phyloP scores from a whole-genome alignment of 352 stramenopile species.

The Phytophthora melonis region DNA sequence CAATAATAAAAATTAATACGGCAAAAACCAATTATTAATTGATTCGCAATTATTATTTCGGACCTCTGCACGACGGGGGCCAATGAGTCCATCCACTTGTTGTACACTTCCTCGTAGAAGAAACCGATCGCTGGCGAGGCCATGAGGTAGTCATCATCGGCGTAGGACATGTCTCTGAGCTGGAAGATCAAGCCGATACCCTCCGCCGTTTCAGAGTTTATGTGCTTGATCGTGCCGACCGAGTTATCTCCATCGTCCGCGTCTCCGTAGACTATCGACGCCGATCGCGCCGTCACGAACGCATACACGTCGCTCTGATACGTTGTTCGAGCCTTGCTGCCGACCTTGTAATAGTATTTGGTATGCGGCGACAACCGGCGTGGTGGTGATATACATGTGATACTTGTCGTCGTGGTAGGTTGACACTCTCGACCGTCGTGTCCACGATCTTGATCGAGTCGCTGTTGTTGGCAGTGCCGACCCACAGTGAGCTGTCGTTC shows the following conservation, averaged over 20 bases:
- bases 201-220: too few relatives aligned
- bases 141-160: too few relatives aligned
- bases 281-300: constrained; percentile 44
- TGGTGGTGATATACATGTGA: constrained; percentile 57
- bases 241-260: constrained; percentile 36
- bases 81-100: too few relatives aligned
- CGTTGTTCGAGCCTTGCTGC: constrained; percentile 23
- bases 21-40: too few relatives aligned
- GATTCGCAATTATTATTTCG: too few relatives aligned
- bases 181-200: too few relatives aligned
- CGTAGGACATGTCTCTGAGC: too few relatives aligned
- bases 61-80: too few relatives aligned
- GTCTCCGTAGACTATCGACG: constrained; percentile 41
- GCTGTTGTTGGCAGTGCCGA: constrained; percentile 15
- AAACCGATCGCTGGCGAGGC: too few relatives aligned
- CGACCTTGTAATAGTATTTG: constrained; percentile 50
- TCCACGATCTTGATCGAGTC: constrained; percentile 8
- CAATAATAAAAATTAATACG: too few relatives aligned
- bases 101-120: too few relatives aligned
- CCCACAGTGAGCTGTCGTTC: constrained; percentile 46
- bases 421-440: constrained; percentile 25
- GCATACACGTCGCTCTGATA: constrained; percentile 38
- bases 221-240: constrained; percentile 29
- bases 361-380: constrained; percentile 46
- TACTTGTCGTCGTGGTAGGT: constrained; percentile 54